Evolutionary conservation across 371 early-diverging fungal species (phyloP).

Genomic region (Umbelopsis sp.): DNA sequence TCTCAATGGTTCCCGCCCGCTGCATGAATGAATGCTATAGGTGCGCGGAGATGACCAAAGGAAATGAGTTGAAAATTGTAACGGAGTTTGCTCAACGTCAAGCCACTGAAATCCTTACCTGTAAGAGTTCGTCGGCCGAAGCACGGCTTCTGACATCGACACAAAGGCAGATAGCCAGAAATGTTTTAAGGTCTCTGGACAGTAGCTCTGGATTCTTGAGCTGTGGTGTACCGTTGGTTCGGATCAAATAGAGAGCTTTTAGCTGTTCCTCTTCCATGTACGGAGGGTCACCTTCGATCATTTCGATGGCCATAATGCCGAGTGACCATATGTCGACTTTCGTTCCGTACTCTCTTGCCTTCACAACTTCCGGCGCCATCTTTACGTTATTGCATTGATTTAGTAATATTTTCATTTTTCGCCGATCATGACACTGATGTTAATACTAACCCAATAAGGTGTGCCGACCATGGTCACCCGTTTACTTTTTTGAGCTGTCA

Average conservation of each 20-base stretch:
- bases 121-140: constrained; percentile 78
- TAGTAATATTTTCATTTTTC: too few species aligned
- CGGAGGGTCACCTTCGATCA: constrained; percentile 98
- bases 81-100: not conserved
- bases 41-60: not conserved
- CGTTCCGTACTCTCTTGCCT: constrained; percentile 86
- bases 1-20: not conserved
- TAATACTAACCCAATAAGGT: constrained; percentile 71
- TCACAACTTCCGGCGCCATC: constrained; percentile 94
- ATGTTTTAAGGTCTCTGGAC: constrained; percentile 81
- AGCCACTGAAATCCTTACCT: constrained; percentile 31
- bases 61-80: too few species aligned
- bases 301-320: constrained; percentile 96
- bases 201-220: constrained; percentile 86
- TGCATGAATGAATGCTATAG: constrained; percentile 6
- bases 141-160: constrained; percentile 90
- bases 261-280: constrained; percentile 94
- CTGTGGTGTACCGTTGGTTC: constrained; percentile 96
- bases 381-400: not conserved
- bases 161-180: constrained; percentile 86
- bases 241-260: constrained; percentile 94
- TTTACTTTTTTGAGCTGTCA: constrained; percentile 83
- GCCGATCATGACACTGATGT: not conserved
- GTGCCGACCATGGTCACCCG: constrained; percentile 98
- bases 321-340: constrained; percentile 94